Conservation (phyloP, 495 filamentous ascomycete genomes). For the Immersiella caudata region DNA sequence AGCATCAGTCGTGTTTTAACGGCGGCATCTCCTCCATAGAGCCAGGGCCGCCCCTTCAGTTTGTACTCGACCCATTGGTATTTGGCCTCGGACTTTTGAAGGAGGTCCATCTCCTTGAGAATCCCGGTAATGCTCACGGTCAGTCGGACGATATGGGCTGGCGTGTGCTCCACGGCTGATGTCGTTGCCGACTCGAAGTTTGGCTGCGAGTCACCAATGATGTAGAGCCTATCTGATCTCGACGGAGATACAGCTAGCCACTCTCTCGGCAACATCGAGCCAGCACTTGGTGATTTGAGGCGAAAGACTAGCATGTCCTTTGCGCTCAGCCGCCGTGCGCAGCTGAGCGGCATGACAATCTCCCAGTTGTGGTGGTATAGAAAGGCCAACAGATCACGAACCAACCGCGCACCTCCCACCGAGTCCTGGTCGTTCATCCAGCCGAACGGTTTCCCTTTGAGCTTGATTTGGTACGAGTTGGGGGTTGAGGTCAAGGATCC, state of each 20-base stretch:
- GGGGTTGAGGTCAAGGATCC: not conserved
- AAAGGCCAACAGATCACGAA: slow-evolving; percentile 29
- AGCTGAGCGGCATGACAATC: slow-evolving; percentile 18
- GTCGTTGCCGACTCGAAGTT: not conserved
- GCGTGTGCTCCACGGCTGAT: not conserved
- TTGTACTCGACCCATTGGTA: slow-evolving; percentile 27
- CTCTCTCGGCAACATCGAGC: slow-evolving; percentile 2
- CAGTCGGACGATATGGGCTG: slow-evolving; percentile 20
- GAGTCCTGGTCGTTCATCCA: slow-evolving; percentile 13
- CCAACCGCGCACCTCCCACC: slow-evolving; percentile 22
- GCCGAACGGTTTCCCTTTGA: slow-evolving; percentile 27
- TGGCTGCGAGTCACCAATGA: slow-evolving; percentile 24
- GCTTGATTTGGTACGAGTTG: slow-evolving; percentile 19
- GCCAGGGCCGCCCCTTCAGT: slow-evolving; percentile 26
- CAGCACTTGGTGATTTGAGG: not conserved
- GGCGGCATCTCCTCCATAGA: slow-evolving; percentile 3
- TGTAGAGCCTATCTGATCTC: slow-evolving; percentile 16
- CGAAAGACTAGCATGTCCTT: slow-evolving; percentile 32
- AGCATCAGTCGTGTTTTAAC: slow-evolving; percentile 25
- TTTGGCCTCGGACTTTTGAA: slow-evolving; percentile 23
- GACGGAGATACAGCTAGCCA: slow-evolving; percentile 25
- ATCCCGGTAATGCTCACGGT: slow-evolving; percentile 12
- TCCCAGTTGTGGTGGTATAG: slow-evolving; percentile 25
- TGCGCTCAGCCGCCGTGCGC: slow-evolving; percentile 17
- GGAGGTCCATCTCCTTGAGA: slow-evolving; percentile 14